Percentiles rank a stretch among this genome's conserved stretches.
phyloP scores from a whole-genome alignment of 495 filamentous ascomycete genomes.

The Platismatia glauca region DNA sequence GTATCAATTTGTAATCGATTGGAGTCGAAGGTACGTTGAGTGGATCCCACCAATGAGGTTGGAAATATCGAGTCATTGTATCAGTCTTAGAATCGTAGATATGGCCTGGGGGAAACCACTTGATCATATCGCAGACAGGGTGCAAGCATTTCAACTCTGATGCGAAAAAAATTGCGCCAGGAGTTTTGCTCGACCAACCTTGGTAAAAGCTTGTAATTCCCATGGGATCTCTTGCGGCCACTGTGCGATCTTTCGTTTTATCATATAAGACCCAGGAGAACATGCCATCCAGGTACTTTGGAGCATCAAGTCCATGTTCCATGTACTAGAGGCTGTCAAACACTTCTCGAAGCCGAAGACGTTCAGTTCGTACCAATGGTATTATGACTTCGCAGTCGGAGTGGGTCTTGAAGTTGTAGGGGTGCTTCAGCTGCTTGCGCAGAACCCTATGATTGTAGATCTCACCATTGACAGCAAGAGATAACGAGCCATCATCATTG shows the following conservation, averaged over 20 bases:
- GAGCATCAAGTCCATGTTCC: slow-evolving; percentile 84
- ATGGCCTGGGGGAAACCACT: slow-evolving; percentile 89
- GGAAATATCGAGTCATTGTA: slow-evolving; percentile 72
- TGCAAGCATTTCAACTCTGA: slow-evolving; percentile 92
- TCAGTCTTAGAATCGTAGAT: slow-evolving; percentile 88
- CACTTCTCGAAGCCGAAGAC: not conserved
- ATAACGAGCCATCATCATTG: slow-evolving; percentile 78
- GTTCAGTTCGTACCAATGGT: slow-evolving; percentile 61
- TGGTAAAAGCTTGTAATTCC: slow-evolving; percentile 97
- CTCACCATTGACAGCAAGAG: slow-evolving; percentile 96
- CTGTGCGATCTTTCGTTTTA: slow-evolving; percentile 77
- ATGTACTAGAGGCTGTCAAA: slow-evolving; percentile 58
- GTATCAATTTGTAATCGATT: slow-evolving; percentile 69
- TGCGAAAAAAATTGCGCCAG: slow-evolving; percentile 84
- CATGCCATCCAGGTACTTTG: slow-evolving; percentile 96
- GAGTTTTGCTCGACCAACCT: slow-evolving; percentile 74
- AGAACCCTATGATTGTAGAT: slow-evolving; percentile 98
- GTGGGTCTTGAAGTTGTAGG: slow-evolving; percentile 92
- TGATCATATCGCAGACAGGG: slow-evolving; percentile 90
- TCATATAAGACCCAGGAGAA: slow-evolving; percentile 98
- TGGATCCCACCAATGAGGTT: slow-evolving; percentile 89
- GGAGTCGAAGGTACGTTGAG: slow-evolving; percentile 65
- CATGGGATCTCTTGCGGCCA: slow-evolving; percentile 93
- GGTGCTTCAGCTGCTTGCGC: slow-evolving; percentile 68
- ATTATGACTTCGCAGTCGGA: slow-evolving; percentile 98